Conservation (phyloP, 192 early-diverging fungal genomes). For the Lobosporangium transversale region DNA sequence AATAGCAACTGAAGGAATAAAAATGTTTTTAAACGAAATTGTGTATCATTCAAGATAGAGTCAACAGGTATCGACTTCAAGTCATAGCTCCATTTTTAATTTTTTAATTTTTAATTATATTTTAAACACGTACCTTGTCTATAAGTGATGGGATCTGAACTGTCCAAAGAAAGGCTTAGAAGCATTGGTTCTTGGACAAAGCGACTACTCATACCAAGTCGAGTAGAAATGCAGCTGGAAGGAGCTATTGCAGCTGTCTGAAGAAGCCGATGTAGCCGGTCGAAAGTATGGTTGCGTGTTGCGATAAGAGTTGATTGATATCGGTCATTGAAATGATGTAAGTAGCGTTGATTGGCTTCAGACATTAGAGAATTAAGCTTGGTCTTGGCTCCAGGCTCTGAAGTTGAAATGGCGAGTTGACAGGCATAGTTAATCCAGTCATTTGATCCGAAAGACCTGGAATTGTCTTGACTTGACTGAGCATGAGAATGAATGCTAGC, state of each 20-base stretch:
- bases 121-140: slow-evolving; percentile 9
- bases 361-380: background rate
- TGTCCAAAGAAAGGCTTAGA: slow-evolving; percentile 3
- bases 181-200: slow-evolving; percentile 3
- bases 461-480: too few relatives aligned
- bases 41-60: too few relatives aligned
- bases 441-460: too few relatives aligned
- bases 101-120: too few relatives aligned
- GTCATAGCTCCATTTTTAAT: too few relatives aligned
- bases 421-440: too few relatives aligned
- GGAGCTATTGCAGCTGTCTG: slow-evolving; percentile 11
- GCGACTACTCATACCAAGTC: background rate
- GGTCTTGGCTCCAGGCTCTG: background rate
- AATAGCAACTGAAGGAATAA: too few relatives aligned
- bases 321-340: background rate
- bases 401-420: background rate
- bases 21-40: too few relatives aligned
- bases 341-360: slow-evolving; percentile 4
- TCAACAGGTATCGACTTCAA: too few relatives aligned
- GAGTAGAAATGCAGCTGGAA: background rate
- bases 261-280: slow-evolving; percentile 12
- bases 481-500: too few relatives aligned
- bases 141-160: background rate
- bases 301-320: too few relatives aligned
- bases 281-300: background rate